These are phyloP conservation scores for Cladosporium sp. DNA, from an alignment of 2,329 filamentous ascomycete species.

Conservation along the genomic window DNA sequence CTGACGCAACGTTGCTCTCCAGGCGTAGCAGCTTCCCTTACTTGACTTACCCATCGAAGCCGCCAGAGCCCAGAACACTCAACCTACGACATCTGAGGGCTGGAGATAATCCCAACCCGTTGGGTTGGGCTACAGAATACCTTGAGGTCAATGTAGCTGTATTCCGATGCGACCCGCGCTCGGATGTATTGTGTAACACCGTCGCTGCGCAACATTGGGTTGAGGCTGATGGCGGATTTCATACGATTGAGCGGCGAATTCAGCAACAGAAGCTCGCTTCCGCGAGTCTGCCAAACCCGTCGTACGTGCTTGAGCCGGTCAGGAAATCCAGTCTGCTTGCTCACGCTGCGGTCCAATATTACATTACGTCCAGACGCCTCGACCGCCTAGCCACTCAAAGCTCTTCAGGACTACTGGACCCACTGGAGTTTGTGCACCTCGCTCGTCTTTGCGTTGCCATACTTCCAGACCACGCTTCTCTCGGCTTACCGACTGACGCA, in stretches of 20 bases:
- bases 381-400: not conserved
- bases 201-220: not conserved
- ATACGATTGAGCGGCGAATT: constrained; percentile 7
- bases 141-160: not conserved
- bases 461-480: not conserved
- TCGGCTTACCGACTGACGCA: not conserved
- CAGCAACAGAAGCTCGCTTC: constrained; percentile 6
- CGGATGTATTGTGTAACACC: not conserved
- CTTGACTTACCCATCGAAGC: not conserved
- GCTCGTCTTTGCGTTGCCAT: not conserved
- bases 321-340: not conserved
- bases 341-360: not conserved
- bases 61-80: not conserved
- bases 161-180: not conserved
- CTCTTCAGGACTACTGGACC: not conserved
- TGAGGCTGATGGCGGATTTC: not conserved
- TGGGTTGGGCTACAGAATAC: not conserved
- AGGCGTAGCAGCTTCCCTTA: not conserved
- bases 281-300: not conserved
- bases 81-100: not conserved
- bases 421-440: not conserved
- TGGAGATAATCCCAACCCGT: not conserved
- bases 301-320: not conserved
- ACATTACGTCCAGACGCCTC: not conserved
- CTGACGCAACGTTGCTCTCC: not conserved